Evolutionary conservation across 345 rosid species (phyloP).

Genomic region (Salix viminalis): DNA sequence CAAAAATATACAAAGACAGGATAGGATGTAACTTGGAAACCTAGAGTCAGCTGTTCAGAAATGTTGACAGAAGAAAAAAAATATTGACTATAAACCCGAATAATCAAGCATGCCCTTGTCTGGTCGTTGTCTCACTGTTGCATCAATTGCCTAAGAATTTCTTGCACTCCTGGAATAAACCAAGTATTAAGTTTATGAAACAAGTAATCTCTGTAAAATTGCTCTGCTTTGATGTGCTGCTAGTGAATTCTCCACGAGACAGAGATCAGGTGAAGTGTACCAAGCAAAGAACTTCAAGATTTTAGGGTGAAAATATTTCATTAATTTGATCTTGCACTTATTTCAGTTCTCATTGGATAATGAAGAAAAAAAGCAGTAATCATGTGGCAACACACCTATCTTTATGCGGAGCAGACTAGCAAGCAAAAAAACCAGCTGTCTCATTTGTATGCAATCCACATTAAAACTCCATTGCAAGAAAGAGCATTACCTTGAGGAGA

Average conservation of each 20-base stretch:
- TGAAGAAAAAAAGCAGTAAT: not conserved
- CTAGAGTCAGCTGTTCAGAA: conserved; percentile 9
- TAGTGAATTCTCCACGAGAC: not conserved
- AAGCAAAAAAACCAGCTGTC: too few species aligned
- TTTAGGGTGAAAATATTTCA: not conserved
- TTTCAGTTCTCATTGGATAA: not conserved
- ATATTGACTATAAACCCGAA: not conserved
- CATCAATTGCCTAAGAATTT: conserved; percentile 1
- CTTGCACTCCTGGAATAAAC: conserved; percentile 7
- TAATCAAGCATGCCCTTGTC: not conserved
- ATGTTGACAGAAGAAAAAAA: not conserved
- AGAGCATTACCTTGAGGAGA: conserved; percentile 31
- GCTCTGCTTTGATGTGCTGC: not conserved
- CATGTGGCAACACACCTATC: not conserved
- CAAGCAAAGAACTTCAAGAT: not conserved
- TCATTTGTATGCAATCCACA: not conserved
- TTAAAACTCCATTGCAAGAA: not conserved
- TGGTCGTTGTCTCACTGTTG: not conserved
- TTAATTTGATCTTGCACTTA: not conserved
- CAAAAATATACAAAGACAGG: not conserved
- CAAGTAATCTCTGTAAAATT: not conserved
- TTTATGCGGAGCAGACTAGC: not conserved
- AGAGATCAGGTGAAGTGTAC: too few species aligned
- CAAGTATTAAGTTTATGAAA: not conserved
- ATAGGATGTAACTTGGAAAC: not conserved